Conservation (phyloP, 2,329 filamentous ascomycete species). For the Dothideomycetidae sp. region DNA sequence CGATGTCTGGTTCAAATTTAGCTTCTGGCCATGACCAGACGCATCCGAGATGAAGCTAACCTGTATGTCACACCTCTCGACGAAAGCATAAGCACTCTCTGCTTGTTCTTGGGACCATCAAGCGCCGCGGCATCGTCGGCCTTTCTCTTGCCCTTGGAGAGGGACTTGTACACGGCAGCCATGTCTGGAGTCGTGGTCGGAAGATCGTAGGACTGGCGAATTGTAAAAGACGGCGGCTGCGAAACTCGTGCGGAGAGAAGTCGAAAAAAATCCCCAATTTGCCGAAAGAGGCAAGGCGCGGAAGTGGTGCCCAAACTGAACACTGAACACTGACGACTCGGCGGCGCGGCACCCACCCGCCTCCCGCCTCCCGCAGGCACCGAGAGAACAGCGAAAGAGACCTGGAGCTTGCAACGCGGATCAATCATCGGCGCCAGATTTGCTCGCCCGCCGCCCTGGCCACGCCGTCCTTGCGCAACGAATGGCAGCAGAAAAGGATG, state of each 20-base stretch:
- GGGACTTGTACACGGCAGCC: conserved; percentile 43
- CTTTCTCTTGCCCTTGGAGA: conserved; percentile 27
- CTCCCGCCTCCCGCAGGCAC: no score
- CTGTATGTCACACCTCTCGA: conserved; percentile 84
- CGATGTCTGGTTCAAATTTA: conserved; percentile 70
- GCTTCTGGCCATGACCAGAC: no score
- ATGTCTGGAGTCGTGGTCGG: conserved; percentile 26
- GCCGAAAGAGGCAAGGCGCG: neutral
- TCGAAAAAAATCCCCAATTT: neutral
- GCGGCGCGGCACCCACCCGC: neutral
- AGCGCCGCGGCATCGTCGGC: conserved; percentile 17
- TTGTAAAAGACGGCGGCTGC: no score
- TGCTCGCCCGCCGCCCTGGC: no score
- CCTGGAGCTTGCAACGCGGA: neutral
- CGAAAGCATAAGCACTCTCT: conserved; percentile 72
- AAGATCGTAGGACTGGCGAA: no score
- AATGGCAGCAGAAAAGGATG: neutral
- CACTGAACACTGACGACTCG: no score
- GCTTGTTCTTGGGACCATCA: conserved; percentile 28
- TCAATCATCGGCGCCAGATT: neutral
- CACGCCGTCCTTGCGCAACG: no score
- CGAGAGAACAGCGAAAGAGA: no score
- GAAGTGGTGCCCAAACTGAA: neutral
- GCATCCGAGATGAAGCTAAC: conserved; percentile 39
- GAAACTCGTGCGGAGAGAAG: no score